These are phyloP conservation scores for Piloderma croceum DNA, from an alignment of 768 basidiomycete species.

Conservation along the genomic window DNA sequence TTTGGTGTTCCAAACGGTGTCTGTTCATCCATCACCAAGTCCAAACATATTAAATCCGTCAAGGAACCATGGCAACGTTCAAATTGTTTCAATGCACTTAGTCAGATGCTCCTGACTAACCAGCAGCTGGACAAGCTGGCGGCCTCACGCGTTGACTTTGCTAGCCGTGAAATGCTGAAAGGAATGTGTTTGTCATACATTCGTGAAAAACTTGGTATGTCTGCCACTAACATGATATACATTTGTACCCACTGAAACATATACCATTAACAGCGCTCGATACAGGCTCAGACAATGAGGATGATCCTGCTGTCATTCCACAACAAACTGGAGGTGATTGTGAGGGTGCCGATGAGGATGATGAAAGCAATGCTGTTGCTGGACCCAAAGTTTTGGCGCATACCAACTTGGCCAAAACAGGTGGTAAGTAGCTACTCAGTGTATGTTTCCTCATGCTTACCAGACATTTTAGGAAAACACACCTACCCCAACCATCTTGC, in stretches of 20 bases:
- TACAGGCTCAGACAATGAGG: constrained; percentile 6
- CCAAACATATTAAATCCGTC: constrained; percentile 24
- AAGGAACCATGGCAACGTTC: constrained; percentile 18
- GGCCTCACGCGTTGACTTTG: constrained; percentile 6
- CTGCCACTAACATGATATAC: too few relatives aligned
- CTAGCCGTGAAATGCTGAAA: constrained; percentile 17
- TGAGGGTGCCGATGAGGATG: constrained; percentile 1
- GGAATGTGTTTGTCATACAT: constrained; percentile 4
- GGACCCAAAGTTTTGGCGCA: background rate
- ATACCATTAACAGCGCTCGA: background rate
- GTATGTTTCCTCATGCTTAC: background rate
- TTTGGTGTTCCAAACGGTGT: constrained; percentile 21
- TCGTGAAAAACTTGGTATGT: too few relatives aligned
- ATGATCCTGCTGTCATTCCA: constrained; percentile 3
- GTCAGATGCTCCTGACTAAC: constrained; percentile 22
- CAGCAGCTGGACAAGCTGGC: constrained; percentile 17
- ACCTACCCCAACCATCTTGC: constrained; percentile 6
- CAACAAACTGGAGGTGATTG: constrained; percentile 4
- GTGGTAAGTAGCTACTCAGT: background rate
- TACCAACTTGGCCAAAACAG: background rate
- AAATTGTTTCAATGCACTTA: constrained; percentile 11
- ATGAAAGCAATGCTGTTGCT: background rate
- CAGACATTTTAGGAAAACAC: constrained; percentile 9
- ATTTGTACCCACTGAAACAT: constrained; percentile 2
- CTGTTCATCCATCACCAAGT: constrained; percentile 19